Percentiles rank a stretch among this genome's conserved stretches.
phyloP scores from a whole-genome alignment of 129 eudicot species.

The Saposhnikovia divaricata region DNA sequence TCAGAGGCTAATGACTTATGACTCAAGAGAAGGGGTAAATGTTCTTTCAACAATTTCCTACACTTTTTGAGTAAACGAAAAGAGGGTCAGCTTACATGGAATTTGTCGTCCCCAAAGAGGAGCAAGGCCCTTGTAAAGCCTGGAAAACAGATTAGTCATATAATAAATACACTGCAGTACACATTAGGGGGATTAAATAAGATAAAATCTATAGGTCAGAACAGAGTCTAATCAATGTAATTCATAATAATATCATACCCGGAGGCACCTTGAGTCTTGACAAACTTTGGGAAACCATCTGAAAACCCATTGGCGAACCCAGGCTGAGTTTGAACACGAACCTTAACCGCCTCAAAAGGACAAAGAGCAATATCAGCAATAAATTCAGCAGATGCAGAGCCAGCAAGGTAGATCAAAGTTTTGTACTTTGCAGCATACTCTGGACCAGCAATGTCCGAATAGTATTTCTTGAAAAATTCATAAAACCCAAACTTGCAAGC shows the following conservation, averaged over 20 bases:
- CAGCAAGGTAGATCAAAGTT: slow-evolving; percentile 76
- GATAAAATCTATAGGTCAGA: not conserved
- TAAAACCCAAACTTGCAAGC: slow-evolving; percentile 84
- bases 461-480: slow-evolving; percentile 77
- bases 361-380: slow-evolving; percentile 88
- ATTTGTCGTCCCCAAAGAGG: slow-evolving; percentile 97
- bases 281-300: slow-evolving; percentile 70
- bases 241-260: slow-evolving; percentile 36
- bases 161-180: not conserved
- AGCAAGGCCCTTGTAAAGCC: slow-evolving; percentile 84
- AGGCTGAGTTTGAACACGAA: slow-evolving; percentile 93
- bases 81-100: slow-evolving; percentile 54
- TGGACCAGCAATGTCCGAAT: slow-evolving; percentile 82
- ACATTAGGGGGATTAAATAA: not conserved
- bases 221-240: not conserved
- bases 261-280: slow-evolving; percentile 60
- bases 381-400: slow-evolving; percentile 84
- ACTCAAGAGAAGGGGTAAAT: too few species aligned
- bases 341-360: slow-evolving; percentile 92
- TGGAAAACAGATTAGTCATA: slow-evolving; percentile 18
- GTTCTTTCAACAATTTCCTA: not conserved
- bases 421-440: slow-evolving; percentile 71
- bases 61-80: not conserved
- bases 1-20: too few species aligned
- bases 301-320: slow-evolving; percentile 83